Conservation (phyloP, 2,329 filamentous ascomycete genomes). For the Cytospora chrysosperma region DNA sequence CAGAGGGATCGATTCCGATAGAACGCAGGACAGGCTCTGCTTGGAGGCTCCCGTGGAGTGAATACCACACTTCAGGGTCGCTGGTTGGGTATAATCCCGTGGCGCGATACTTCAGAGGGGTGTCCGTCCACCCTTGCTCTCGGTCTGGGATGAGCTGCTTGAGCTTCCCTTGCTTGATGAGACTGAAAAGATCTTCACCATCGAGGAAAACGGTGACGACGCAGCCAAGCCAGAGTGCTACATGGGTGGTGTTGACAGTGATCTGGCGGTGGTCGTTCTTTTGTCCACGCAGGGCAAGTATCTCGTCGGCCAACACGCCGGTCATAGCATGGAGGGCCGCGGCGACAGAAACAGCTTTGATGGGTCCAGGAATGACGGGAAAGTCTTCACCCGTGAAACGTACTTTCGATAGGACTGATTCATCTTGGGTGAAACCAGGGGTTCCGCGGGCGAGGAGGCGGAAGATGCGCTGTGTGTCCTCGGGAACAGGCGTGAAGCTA, state of each 20-base stretch:
- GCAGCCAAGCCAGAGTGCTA: slow-evolving; percentile 44
- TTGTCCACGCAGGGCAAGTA: slow-evolving; percentile 34
- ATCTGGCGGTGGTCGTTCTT: slow-evolving; percentile 31
- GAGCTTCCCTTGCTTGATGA: slow-evolving; percentile 33
- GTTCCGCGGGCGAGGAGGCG: slow-evolving; percentile 32
- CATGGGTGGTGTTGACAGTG: slow-evolving; percentile 47
- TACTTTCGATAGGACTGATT: slow-evolving; percentile 31
- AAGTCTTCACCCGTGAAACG: slow-evolving; percentile 33
- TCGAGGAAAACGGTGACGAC: slow-evolving; percentile 39
- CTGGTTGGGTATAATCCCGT: slow-evolving; percentile 49
- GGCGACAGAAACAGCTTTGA: slow-evolving; percentile 36
- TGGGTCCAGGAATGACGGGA: slow-evolving; percentile 36
- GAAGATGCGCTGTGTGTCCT: slow-evolving; percentile 35
- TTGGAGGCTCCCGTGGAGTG: slow-evolving; percentile 50
- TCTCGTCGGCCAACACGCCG: slow-evolving; percentile 37
- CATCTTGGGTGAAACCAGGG: slow-evolving; percentile 36
- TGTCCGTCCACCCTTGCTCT: slow-evolving; percentile 38
- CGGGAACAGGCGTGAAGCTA: slow-evolving; percentile 30
- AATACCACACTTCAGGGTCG: slow-evolving; percentile 46
- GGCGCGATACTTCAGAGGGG: slow-evolving; percentile 39
- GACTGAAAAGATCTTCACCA: slow-evolving; percentile 34
- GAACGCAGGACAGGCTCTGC: slow-evolving; percentile 42
- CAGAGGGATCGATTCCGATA: slow-evolving; percentile 43
- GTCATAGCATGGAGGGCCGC: slow-evolving; percentile 37
- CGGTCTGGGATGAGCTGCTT: slow-evolving; percentile 37